Evolutionary conservation across 495 filamentous ascomycete species (phyloP).

Genomic region (Elasticomyces elasticus): DNA sequence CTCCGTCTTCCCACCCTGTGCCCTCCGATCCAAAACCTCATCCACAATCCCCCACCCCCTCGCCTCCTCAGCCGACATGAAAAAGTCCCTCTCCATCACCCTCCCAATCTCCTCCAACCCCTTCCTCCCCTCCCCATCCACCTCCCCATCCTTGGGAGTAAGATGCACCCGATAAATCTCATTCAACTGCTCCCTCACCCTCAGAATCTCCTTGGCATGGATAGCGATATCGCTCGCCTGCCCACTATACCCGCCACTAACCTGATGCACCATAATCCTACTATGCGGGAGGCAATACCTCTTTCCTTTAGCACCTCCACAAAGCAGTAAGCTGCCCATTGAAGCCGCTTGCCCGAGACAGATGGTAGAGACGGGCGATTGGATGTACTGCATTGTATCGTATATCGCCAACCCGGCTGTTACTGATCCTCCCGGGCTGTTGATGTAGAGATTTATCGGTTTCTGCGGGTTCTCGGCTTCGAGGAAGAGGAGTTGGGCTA

Average conservation of each 20-base stretch:
- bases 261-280: constrained; percentile 94
- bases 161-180: constrained; percentile 80
- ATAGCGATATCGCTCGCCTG: constrained; percentile 91
- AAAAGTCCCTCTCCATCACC: constrained; percentile 93
- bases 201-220: constrained; percentile 91
- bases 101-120: constrained; percentile 74
- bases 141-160: constrained; percentile 46
- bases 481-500: constrained; percentile 93
- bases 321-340: constrained; percentile 85
- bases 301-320: constrained; percentile 75
- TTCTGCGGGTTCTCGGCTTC: constrained; percentile 93
- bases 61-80: constrained; percentile 81
- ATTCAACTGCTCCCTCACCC: constrained; percentile 76
- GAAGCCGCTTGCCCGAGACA: constrained; percentile 90
- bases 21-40: constrained; percentile 62
- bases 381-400: constrained; percentile 98
- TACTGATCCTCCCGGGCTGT: constrained; percentile 91
- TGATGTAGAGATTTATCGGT: constrained; percentile 94
- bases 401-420: constrained; percentile 94
- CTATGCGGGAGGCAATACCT: constrained; percentile 83
- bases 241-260: constrained; percentile 79
- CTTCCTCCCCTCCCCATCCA: constrained; percentile 34
- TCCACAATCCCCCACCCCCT: constrained; percentile 84
- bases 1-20: constrained; percentile 10
- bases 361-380: constrained; percentile 81